phyloP scores from a whole-genome alignment of 2,329 filamentous ascomycete genomes.

The Fusarium vanettenii region DNA sequence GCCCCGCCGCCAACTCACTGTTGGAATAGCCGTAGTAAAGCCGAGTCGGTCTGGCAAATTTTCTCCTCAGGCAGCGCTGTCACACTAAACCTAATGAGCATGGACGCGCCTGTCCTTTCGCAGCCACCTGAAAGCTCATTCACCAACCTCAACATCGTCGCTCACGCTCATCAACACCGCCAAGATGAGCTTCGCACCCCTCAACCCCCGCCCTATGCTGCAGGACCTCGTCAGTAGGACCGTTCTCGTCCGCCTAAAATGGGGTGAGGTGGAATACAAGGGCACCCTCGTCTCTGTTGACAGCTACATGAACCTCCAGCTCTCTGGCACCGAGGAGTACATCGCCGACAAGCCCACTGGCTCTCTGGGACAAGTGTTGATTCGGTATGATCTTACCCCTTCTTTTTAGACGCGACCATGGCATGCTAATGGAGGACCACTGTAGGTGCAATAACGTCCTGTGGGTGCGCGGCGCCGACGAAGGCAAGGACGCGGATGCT shows the following conservation, averaged over 20 bases:
- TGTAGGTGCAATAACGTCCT: slow-evolving; percentile 94
- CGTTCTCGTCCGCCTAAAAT: slow-evolving; percentile 93
- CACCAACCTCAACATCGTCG: slow-evolving; percentile 32
- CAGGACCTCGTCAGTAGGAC: slow-evolving; percentile 93
- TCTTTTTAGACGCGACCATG: background rate
- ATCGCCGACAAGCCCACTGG: slow-evolving; percentile 89
- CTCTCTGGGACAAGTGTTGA: slow-evolving; percentile 88
- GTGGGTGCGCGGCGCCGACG: slow-evolving; percentile 78
- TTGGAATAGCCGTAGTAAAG: slow-evolving; percentile 27
- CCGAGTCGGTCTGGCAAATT: slow-evolving; percentile 24
- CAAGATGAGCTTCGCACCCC: slow-evolving; percentile 77
- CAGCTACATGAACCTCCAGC: slow-evolving; percentile 99
- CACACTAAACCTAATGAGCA: slow-evolving; percentile 30
- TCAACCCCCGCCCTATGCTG: slow-evolving; percentile 97
- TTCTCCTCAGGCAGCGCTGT: slow-evolving; percentile 33
- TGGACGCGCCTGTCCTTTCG: slow-evolving; percentile 36
- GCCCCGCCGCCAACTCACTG: background rate
- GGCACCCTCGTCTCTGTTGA: slow-evolving; percentile 92
- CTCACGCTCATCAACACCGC: slow-evolving; percentile 28
- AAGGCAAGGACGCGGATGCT: slow-evolving; percentile 63
- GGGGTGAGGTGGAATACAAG: slow-evolving; percentile 98
- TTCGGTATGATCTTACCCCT: slow-evolving; percentile 69
- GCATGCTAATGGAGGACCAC: slow-evolving; percentile 3
- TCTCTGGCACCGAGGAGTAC: slow-evolving; percentile 91
- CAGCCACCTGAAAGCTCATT: slow-evolving; percentile 37